Conservation (phyloP, 2,329 filamentous ascomycete genomes). For the Aspergillus sp. region DNA sequence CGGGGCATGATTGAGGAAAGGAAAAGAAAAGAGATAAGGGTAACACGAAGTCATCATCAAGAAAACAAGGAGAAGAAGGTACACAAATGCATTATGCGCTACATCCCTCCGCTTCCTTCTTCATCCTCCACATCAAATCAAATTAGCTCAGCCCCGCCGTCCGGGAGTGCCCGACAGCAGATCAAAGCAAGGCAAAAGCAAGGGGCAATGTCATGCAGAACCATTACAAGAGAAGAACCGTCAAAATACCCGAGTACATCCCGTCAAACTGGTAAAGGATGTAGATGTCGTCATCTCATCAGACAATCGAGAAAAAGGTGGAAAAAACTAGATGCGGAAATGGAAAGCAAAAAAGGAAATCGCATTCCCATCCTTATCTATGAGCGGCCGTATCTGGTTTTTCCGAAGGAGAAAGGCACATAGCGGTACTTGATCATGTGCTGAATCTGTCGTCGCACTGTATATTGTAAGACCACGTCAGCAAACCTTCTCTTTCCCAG, state of each 20-base stretch:
- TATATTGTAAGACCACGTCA: constrained; percentile 18
- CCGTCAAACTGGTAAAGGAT: not conserved
- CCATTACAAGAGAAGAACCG: not conserved
- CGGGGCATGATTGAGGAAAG: not conserved
- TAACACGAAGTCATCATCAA: constrained; percentile 13
- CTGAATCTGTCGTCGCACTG: constrained; percentile 98
- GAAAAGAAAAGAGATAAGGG: not conserved
- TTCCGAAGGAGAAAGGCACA: constrained; percentile 90
- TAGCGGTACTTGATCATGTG: constrained; percentile 99
- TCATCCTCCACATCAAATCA: not conserved
- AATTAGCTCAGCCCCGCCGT: not conserved
- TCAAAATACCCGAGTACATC: constrained; percentile 5
- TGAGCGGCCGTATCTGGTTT: constrained; percentile 70
- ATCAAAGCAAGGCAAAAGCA: not conserved
- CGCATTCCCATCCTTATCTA: constrained; percentile 24
- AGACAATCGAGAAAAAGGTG: not conserved
- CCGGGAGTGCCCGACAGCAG: not conserved
- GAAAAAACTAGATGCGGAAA: constrained; percentile 3
- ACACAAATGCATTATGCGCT: constrained; percentile 13
- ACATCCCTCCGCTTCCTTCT: constrained; percentile 5
- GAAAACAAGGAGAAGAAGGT: not conserved
- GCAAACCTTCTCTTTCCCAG: not conserved
- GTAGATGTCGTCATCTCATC: constrained; percentile 17
- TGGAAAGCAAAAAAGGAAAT: constrained; percentile 4
- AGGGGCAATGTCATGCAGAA: not conserved